Evolutionary conservation across 2,329 filamentous ascomycete species (phyloP).

Genomic region (Ploettnerulaceae sp.): DNA sequence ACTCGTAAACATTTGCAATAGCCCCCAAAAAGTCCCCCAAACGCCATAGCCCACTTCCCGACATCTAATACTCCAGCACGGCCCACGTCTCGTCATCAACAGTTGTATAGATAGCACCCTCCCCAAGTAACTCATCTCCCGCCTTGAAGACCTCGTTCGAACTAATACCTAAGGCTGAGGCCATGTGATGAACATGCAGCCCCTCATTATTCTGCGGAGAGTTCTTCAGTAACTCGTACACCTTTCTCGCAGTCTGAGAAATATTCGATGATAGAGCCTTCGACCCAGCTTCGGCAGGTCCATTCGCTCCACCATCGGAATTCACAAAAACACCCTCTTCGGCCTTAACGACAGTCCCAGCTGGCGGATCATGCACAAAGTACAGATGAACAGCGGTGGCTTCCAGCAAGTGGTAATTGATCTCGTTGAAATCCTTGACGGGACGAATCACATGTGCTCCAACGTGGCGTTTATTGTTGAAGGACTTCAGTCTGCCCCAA

Average conservation of each 20-base stretch:
- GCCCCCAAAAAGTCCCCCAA: conserved; percentile 12
- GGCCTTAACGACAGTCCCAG: conserved; percentile 32
- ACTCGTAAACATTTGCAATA: conserved; percentile 15
- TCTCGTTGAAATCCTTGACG: conserved; percentile 82
- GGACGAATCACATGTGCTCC: conserved; percentile 76
- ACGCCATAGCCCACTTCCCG: conserved; percentile 17
- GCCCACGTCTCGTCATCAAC: conserved; percentile 92
- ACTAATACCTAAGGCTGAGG: conserved; percentile 58
- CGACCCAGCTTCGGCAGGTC: conserved; percentile 27
- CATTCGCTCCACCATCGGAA: conserved; percentile 34
- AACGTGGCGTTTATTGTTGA: conserved; percentile 78
- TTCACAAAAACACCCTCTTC: conserved; percentile 36
- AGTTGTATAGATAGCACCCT: conserved; percentile 81
- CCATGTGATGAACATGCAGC: conserved; percentile 73
- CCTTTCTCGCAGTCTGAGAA: conserved; percentile 56
- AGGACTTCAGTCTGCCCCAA: conserved; percentile 77
- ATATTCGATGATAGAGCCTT: conserved; percentile 38
- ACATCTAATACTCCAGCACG: conserved; percentile 61
- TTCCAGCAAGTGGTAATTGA: conserved; percentile 88
- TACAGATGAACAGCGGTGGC: conserved; percentile 83
- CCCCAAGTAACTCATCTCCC: conserved; percentile 72
- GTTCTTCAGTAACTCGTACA: conserved; percentile 66
- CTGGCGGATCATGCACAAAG: conserved; percentile 64
- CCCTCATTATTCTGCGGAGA: conserved; percentile 74
- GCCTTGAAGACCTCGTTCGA: conserved; percentile 67